phyloP scores from a whole-genome alignment of 2,329 filamentous ascomycete genomes.

The Cladosporium halotolerans region DNA sequence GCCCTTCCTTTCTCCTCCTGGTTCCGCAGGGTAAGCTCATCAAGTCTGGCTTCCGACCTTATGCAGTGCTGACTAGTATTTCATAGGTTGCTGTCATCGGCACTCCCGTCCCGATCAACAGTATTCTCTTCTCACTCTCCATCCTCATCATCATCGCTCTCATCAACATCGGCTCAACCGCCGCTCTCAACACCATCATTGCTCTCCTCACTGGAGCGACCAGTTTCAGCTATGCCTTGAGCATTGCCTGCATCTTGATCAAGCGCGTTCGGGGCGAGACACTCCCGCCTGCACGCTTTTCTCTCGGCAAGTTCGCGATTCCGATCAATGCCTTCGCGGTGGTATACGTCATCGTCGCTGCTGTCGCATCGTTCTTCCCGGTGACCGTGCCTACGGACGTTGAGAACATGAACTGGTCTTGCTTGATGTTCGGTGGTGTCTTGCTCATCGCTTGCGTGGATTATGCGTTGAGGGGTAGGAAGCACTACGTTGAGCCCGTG shows the following conservation, averaged over 20 bases:
- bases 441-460: constrained; percentile 22
- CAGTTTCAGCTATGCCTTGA: constrained; percentile 30
- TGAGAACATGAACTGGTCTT: constrained; percentile 26
- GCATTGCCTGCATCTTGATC: constrained; percentile 29
- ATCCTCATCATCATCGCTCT: constrained; percentile 20
- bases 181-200: constrained; percentile 8
- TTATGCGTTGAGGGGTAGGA: constrained; percentile 22
- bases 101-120: constrained; percentile 18
- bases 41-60: neutral
- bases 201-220: constrained; percentile 9
- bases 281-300: constrained; percentile 20
- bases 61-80: neutral
- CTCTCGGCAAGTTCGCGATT: constrained; percentile 18
- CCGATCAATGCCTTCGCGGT: constrained; percentile 22
- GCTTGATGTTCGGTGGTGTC: constrained; percentile 25
- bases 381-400: constrained; percentile 21
- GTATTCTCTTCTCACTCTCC: constrained; percentile 20
- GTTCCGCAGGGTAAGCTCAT: constrained; percentile 10
- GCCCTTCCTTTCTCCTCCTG: constrained; percentile 8
- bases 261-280: constrained; percentile 18
- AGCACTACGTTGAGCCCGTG: constrained; percentile 5
- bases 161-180: constrained; percentile 4
- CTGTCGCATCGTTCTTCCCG: constrained; percentile 27
- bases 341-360: constrained; percentile 23
- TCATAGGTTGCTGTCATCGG: constrained; percentile 1